phyloP scores from a whole-genome alignment of 495 filamentous ascomycete genomes.

The Xylaria intraflava region DNA sequence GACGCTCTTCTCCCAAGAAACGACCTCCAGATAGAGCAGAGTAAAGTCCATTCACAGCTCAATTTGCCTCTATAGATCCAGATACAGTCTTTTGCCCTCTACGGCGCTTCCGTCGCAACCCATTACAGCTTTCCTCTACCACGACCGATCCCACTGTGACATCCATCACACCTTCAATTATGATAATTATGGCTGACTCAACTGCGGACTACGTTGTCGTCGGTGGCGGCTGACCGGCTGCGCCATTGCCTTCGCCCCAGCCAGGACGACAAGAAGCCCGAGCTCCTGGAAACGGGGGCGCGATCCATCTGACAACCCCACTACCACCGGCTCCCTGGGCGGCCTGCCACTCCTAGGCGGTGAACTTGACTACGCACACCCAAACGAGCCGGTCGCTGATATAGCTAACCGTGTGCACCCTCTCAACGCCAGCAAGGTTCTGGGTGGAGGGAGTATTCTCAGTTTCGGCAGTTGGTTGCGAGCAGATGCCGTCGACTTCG shows the following conservation, averaged over 20 bases:
- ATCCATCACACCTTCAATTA: neutral
- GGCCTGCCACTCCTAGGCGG: slow-evolving; percentile 16
- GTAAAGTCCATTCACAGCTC: no score
- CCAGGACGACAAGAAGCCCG: slow-evolving; percentile 9
- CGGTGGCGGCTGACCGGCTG: slow-evolving; percentile 33
- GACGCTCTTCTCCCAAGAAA: no score
- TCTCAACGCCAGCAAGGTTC: slow-evolving; percentile 30
- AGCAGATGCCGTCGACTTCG: slow-evolving; percentile 33
- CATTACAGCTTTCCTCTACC: no score
- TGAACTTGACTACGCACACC: slow-evolving; percentile 31
- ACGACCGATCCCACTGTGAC: no score
- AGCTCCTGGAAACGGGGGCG: slow-evolving; percentile 16
- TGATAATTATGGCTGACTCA: slow-evolving; percentile 10
- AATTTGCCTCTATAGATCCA: no score
- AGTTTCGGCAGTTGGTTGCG: slow-evolving; percentile 35
- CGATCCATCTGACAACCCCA: slow-evolving; percentile 11
- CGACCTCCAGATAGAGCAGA: no score
- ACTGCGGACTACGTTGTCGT: slow-evolving; percentile 29
- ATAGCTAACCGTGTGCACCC: slow-evolving; percentile 17
- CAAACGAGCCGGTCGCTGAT: slow-evolving; percentile 22
- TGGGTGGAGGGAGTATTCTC: slow-evolving; percentile 28
- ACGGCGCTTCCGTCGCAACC: no score
- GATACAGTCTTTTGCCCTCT: no score
- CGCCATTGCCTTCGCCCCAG: slow-evolving; percentile 21
- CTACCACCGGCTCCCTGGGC: slow-evolving; percentile 7